Evolutionary conservation across 495 filamentous ascomycete species (phyloP), one percentile per base, ranked within the genome.

Genomic region (Aspergillus biplanus): DNA sequence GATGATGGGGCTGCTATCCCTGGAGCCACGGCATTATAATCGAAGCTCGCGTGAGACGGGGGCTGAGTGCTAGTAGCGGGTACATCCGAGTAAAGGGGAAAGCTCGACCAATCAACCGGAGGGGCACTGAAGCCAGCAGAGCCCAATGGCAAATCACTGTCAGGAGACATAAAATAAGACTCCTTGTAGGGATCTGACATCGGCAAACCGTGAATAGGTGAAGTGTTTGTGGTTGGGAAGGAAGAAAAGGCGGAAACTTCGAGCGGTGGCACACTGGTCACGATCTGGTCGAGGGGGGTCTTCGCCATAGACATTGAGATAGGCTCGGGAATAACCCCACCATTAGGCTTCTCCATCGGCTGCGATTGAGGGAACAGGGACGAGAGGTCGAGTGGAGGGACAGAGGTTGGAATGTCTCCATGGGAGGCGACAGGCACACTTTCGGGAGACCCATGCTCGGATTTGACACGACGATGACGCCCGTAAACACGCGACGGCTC

Each of bases 31-130:
- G 82, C 85, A 63, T 76, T 76, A 67, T 83, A 89, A 63, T 91
- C 87, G 66, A 88, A 89, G 57, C 86, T 86, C 48, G 85, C 81
- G 69, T 87, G 91, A 50, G 88, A 89, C 32, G 87, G 88, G 32
- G 87, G 77, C 67, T 90, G 89, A 66, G 87, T 90, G 70, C 86
- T 91, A 55, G 82, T 86, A 6, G 85, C 81, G 62, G 87, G 83
- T 52, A 82, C 81, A 12, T 82, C 80, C 49, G 79, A 81, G 54
- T 86, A 86, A 12, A 91, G 75, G 55, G 89, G 87, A 66, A 89
- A 87, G 57, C 88, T 85, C 46, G 85, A 88, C 90, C 90, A 93
- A 74, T 92, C 89, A 47, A 91, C 86, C 7, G 87, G 84, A 11
- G 83, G 80, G 9, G 86, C 85, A 53, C 75, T 83, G 64, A 90